These are phyloP conservation scores for Nicotiana tomentosiformis DNA, from an alignment of 257 asterid species.

Conservation along the genomic window DNA sequence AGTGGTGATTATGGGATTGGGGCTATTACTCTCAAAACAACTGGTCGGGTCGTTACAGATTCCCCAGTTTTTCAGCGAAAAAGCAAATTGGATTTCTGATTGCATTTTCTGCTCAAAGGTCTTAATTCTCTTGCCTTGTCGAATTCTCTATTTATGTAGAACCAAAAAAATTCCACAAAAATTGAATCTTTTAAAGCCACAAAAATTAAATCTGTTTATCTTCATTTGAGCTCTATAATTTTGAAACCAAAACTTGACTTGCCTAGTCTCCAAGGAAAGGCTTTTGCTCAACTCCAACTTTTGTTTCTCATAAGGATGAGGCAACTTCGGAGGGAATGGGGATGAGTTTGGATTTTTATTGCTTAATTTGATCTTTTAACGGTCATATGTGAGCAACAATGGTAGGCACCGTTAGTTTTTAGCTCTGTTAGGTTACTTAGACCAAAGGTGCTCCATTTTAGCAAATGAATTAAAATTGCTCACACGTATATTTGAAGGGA, in stretches of 20 bases:
- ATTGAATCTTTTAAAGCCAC: not conserved
- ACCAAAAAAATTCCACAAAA: not conserved
- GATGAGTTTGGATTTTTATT: too few relatives aligned
- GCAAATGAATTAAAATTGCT: too few relatives aligned
- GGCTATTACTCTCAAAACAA: too few relatives aligned
- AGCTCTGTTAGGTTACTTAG: too few relatives aligned
- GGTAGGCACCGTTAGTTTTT: too few relatives aligned
- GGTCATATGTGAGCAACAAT: too few relatives aligned
- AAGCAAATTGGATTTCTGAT: constrained; percentile 45
- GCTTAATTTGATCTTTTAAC: too few relatives aligned
- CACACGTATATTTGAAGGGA: too few relatives aligned
- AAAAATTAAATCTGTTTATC: constrained; percentile 29
- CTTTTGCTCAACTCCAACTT: constrained; percentile 79
- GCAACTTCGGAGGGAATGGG: constrained; percentile 26
- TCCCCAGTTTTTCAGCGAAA: too few relatives aligned
- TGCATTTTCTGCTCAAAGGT: constrained; percentile 48
- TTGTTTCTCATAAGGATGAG: constrained; percentile 96
- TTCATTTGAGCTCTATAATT: constrained; percentile 92
- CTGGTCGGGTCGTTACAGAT: too few relatives aligned
- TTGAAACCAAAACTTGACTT: constrained; percentile 93
- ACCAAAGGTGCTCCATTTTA: too few relatives aligned
- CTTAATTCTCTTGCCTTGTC: constrained; percentile 45
- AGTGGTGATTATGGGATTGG: too few relatives aligned
- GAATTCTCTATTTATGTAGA: constrained; percentile 25
- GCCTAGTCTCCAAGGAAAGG: constrained; percentile 72